Percentiles rank a stretch among this genome's conserved stretches.
phyloP scores from a whole-genome alignment of 2,329 filamentous ascomycete species.

The Neophaeococcomyces aloes region DNA sequence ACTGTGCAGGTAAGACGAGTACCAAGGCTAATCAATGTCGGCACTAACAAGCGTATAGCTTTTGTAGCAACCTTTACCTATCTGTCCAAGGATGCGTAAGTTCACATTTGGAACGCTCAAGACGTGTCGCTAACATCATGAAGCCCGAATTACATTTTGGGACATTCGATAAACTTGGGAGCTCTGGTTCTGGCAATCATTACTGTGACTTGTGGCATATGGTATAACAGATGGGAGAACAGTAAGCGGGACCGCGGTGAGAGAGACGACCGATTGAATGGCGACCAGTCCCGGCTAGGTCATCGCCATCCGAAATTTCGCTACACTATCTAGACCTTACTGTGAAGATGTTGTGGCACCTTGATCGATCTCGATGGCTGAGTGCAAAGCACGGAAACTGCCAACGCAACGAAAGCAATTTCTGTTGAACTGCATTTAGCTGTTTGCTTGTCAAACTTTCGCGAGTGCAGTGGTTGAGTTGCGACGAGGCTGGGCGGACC shows the following conservation, averaged over 20 bases:
- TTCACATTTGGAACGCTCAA: slow-evolving; percentile 9
- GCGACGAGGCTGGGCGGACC: too few relatives aligned
- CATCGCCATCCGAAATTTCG: slow-evolving; percentile 17
- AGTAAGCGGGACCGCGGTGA: slow-evolving; percentile 29
- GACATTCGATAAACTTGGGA: slow-evolving; percentile 34
- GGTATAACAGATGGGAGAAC: slow-evolving; percentile 36
- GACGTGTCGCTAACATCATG: not conserved
- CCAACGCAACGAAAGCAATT: too few relatives aligned
- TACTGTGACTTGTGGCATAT: slow-evolving; percentile 26
- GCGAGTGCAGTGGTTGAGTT: too few relatives aligned
- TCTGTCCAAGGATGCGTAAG: slow-evolving; percentile 32
- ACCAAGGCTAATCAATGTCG: not conserved
- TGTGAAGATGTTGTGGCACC: too few relatives aligned
- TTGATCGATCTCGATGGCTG: not conserved
- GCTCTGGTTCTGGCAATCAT: slow-evolving; percentile 29
- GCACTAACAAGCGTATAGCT: slow-evolving; percentile 34
- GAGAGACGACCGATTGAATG: slow-evolving; percentile 28
- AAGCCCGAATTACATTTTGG: slow-evolving; percentile 30
- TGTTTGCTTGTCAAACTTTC: too few relatives aligned
- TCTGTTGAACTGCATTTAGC: too few relatives aligned
- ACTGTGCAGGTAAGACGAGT: slow-evolving; percentile 29
- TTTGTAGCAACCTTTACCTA: slow-evolving; percentile 46
- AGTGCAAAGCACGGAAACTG: too few relatives aligned
- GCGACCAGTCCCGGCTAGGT: slow-evolving; percentile 28
- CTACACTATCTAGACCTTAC: slow-evolving; percentile 9